Percentiles rank a stretch among this genome's conserved stretches.
Conservation (phyloP, 2,329 filamentous ascomycete species). For the Penicillium sp. region DNA sequence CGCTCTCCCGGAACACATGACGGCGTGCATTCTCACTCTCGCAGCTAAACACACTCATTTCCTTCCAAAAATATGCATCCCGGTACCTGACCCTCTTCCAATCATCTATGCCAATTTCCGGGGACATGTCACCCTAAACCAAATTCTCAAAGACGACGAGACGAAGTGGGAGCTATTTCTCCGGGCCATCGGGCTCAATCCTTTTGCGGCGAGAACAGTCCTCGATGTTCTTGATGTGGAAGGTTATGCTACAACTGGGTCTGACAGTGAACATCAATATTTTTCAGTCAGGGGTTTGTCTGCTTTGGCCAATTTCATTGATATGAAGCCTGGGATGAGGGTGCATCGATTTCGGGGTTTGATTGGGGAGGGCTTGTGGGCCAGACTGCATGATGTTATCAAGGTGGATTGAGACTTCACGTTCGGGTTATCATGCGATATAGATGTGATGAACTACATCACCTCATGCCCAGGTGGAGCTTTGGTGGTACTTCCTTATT, state of each 20-base stretch:
- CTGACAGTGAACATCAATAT: not conserved
- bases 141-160: conserved; percentile 56
- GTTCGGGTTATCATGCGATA: not conserved
- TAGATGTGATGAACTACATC: too few species aligned
- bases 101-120: not conserved
- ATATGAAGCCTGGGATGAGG: not conserved
- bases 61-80: conserved; percentile 19
- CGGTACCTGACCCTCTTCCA: not conserved
- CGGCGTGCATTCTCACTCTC: not conserved
- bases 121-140: not conserved
- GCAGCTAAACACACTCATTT: conserved; percentile 9
- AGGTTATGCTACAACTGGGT: not conserved
- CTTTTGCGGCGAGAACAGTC: conserved; percentile 69
- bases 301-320: not conserved
- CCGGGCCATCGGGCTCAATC: conserved; percentile 66
- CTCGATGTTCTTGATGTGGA: conserved; percentile 32
- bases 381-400: not conserved
- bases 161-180: conserved; percentile 69
- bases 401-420: not conserved
- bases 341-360: not conserved
- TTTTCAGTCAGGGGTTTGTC: not conserved
- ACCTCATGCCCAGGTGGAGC: too few species aligned
- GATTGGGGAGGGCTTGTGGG: not conserved
- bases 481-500: not conserved
- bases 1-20: not conserved